phyloP scores from a whole-genome alignment of 768 basidiomycete genomes.

The Termitomyces sp. region DNA sequence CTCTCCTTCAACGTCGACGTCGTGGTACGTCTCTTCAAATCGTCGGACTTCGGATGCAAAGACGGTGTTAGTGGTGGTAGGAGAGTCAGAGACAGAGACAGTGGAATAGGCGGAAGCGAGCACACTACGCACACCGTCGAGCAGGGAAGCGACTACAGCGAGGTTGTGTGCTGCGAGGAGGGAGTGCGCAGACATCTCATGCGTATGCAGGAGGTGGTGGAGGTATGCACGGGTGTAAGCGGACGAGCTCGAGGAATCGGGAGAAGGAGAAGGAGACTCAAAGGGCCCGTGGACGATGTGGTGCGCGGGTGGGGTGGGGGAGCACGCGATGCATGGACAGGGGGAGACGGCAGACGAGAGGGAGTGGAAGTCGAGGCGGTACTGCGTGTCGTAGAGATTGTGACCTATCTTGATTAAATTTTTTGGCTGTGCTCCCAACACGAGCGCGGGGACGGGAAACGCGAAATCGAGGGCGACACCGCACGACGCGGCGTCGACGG shows the following conservation, averaged over 20 bases:
- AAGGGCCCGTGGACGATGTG: slow-evolving; percentile 39
- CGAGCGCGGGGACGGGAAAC: slow-evolving; percentile 48
- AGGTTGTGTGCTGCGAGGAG: slow-evolving; percentile 76
- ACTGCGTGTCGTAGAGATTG: slow-evolving; percentile 60
- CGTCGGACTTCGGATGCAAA: background rate
- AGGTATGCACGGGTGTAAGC: background rate
- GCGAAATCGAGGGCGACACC: slow-evolving; percentile 78
- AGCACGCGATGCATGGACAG: slow-evolving; percentile 56
- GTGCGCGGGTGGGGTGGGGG: slow-evolving; percentile 32
- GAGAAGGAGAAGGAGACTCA: background rate
- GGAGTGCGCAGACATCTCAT: slow-evolving; percentile 86
- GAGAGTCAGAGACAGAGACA: background rate
- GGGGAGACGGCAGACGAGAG: slow-evolving; percentile 33
- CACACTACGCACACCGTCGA: slow-evolving; percentile 47
- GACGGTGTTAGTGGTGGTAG: background rate
- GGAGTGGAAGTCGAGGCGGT: slow-evolving; percentile 55
- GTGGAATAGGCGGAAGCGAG: background rate
- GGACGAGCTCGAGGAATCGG: background rate
- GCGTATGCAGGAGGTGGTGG: slow-evolving; percentile 44
- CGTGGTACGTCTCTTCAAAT: background rate
- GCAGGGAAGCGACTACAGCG: slow-evolving; percentile 58
- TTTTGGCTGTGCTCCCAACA: background rate
- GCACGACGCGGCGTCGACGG: slow-evolving; percentile 55
- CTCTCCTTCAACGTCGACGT: background rate
- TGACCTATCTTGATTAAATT: slow-evolving; percentile 37